Conservation (phyloP, 805 yeast species). For the Candida chauliodis region DNA sequence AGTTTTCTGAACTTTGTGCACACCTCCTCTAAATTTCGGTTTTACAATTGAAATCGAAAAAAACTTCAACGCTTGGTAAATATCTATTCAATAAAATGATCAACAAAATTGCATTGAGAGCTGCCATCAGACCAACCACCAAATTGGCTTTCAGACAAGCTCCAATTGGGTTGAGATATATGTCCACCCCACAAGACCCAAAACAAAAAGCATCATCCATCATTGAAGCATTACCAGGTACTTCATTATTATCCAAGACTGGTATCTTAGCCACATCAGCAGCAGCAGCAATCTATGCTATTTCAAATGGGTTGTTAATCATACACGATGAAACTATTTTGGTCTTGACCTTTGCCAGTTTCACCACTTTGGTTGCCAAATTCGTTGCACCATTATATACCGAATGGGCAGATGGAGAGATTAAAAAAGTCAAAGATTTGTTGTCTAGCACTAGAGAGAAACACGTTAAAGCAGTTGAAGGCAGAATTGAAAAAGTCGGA, state of each 20-base stretch:
- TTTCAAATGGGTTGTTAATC: slow-evolving; percentile 88
- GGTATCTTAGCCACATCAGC: slow-evolving; percentile 93
- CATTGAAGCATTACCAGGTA: slow-evolving; percentile 92
- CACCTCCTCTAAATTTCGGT: background rate
- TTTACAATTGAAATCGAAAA: slow-evolving; percentile 4
- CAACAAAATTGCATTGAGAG: slow-evolving; percentile 43
- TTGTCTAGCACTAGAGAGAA: slow-evolving; percentile 84
- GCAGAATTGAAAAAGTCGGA: slow-evolving; percentile 83
- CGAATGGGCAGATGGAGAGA: slow-evolving; percentile 87
- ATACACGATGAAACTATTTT: slow-evolving; percentile 92
- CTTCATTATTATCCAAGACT: slow-evolving; percentile 81
- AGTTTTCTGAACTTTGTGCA: slow-evolving; percentile 11
- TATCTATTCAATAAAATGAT: slow-evolving; percentile 23
- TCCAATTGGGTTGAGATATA: slow-evolving; percentile 59
- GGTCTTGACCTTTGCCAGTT: slow-evolving; percentile 74
- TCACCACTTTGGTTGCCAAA: slow-evolving; percentile 74
- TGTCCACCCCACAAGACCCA: slow-evolving; percentile 80
- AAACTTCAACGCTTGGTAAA: slow-evolving; percentile 2
- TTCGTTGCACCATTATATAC: slow-evolving; percentile 91
- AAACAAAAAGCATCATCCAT: slow-evolving; percentile 86
- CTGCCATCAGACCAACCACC: slow-evolving; percentile 33
- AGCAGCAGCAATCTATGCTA: slow-evolving; percentile 91
- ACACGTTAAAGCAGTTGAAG: slow-evolving; percentile 91
- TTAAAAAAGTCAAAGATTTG: slow-evolving; percentile 74
- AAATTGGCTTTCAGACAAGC: slow-evolving; percentile 40